Evolutionary conservation across 805 yeast genomes (phyloP).

Genomic region (Kluyveromyces siamensis): DNA sequence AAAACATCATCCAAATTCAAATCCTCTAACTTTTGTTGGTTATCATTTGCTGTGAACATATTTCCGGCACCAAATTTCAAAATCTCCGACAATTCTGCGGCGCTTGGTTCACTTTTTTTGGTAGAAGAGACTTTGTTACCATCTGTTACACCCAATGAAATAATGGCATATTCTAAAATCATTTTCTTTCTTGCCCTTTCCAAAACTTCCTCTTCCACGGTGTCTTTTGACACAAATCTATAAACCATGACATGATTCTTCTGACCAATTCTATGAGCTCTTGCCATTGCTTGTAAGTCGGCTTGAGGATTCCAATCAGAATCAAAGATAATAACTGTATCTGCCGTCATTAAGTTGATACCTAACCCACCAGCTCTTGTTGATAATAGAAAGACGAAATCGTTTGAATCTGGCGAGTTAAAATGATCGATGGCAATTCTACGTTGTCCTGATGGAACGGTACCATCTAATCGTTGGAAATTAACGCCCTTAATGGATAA

Average conservation of each 20-base stretch:
- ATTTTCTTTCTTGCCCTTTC: conserved; percentile 96
- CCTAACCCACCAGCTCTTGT: conserved; percentile 99
- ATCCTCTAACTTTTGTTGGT: conserved; percentile 91
- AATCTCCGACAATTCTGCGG: conserved; percentile 84
- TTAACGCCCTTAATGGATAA: conserved; percentile 75
- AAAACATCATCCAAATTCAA: conserved; percentile 92
- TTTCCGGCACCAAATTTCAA: conserved; percentile 97
- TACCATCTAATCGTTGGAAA: conserved; percentile 94
- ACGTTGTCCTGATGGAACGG: conserved; percentile 88
- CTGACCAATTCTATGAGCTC: conserved; percentile 99
- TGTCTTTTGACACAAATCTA: conserved; percentile 94
- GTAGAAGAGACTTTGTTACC: conserved; percentile 36
- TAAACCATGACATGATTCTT: conserved; percentile 96
- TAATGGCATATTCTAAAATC: conserved; percentile 96
- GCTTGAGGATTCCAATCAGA: conserved; percentile 99
- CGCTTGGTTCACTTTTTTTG: conserved; percentile 62
- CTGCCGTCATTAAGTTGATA: conserved; percentile 97
- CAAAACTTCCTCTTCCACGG: conserved; percentile 94
- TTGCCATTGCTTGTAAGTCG: conserved; percentile 98
- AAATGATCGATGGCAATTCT: conserved; percentile 93
- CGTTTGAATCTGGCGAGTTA: conserved; percentile 87
- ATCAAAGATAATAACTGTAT: conserved; percentile 94
- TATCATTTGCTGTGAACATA: conserved; percentile 93
- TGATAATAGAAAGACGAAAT: conserved; percentile 79
- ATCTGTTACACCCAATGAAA: conserved; percentile 91